Evolutionary conservation across 495 filamentous ascomycete species (phyloP), one percentile per base, ranked within the genome.

Genomic region (Letharia columbiana): DNA sequence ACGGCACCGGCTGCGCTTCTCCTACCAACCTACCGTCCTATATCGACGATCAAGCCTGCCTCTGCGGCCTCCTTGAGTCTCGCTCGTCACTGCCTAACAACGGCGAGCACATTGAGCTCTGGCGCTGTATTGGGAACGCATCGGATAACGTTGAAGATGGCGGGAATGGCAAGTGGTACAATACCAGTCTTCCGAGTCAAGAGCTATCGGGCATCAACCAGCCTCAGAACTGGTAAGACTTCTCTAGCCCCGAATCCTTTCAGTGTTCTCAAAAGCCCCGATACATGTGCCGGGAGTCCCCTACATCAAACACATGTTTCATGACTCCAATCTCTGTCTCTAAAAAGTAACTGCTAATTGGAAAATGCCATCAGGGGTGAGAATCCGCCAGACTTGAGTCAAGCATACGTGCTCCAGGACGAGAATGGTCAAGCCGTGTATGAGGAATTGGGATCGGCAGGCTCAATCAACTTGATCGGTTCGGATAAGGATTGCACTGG

Each of bases 161-260:
- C 3, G 59, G 49, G 6, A 37, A 58, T 39, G 68, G 68, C 45
- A 70, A 70, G 66, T 70, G 68, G 68, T 70, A 67, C 40, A 67
- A 67, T 23, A 67, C 68, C 17, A 66, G 59, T 33, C 60, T 67
- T 10, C 65, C 65, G 20, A 67, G 65, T 40, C 52, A 70, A 58
- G 68, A 70, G 65, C 40, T 70, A 39, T 70, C 68, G 23, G 68
- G 65, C 35, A 70, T 70, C 68, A 61, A 50, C 49, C n/a, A 67
- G 47, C 50, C 61, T 18, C 65, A 67, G 62, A 54, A 67, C 47
- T 70, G 68, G 54, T 57, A 20, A 33, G 33, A 57, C 6, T 37
- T 37, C 54, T 17, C 31, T 37, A 20, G 13, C 3, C 33, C 54
- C 17, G 11, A 13, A 18, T 0, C 7, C 4, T 56, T 13, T 35